Evolutionary conservation across 1,284 basidiomycete genomes (phyloP), one percentile per base, ranked within the genome.

Genomic region (Phellinidium pouzarii): DNA sequence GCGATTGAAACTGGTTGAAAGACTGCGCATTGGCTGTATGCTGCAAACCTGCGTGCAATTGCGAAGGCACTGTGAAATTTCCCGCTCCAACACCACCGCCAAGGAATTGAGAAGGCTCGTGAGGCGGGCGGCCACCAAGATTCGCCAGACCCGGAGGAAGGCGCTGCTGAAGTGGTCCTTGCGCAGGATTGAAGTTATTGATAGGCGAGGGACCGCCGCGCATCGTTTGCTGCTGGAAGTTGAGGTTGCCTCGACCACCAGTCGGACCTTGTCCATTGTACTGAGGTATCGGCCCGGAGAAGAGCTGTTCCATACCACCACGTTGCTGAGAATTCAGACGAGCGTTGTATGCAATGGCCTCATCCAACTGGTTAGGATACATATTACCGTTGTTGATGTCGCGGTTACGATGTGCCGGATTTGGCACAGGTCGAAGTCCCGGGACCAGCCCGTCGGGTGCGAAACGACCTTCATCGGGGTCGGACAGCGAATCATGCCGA

Each of bases 391-490:
- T 69, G 53, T 72, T 73, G 14, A 64, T 59, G 52, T 87, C 84
- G 42, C 84, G 73, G 60, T 68, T 74, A 51, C 85, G 76, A 52
- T 79, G 75, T 43, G 78, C 77, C 44, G 48, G 52, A 29, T 23
- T 20, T 9, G 77, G 78, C 19, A 73, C 74, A 36, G 83, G 77
- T 41, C 87, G 80, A 29, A 91, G 73, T 14, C 88, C 87, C 38
- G 87, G 88, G 8, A 91, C 87, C 76, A 91, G 79, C 29, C 84
- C 85, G 66, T 91, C 86, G 7, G 88, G 85, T 26, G 87, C 78
- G 60, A 91, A 91, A 59, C 76, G 80, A 53, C 86, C 76, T 59
- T 89, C 86, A 45, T 89, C 84, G 37, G 79, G 64, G 51, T 86
- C 86, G 59, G 86, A 87, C 19, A 87, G 63, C 3, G 82, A 68